Evolutionary conservation across 176 grass and related monocot genomes (phyloP).

Genomic region (Zizania latifolia): DNA sequence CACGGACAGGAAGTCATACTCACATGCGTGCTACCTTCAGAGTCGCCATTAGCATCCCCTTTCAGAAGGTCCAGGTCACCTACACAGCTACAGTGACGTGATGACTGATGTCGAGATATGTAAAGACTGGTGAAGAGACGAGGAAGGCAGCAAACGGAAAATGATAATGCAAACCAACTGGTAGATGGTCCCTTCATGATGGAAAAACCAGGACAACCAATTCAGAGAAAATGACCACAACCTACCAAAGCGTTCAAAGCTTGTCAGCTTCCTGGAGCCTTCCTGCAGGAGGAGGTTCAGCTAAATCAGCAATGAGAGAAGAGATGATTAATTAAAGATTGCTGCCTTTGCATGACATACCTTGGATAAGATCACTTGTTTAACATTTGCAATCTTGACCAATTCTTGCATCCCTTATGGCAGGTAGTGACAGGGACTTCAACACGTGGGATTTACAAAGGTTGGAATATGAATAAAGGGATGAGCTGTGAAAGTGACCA

Average conservation of each 20-base stretch:
- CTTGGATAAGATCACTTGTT: neutral
- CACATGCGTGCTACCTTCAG: neutral
- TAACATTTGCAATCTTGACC: neutral
- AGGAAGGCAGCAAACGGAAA: neutral
- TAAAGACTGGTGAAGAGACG: neutral
- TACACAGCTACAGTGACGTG: neutral
- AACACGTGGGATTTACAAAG: conserved; percentile 26
- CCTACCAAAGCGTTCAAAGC: conserved; percentile 11
- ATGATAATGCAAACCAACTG: neutral
- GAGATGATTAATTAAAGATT: neutral
- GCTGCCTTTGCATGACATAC: neutral
- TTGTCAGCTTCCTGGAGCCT: conserved; percentile 31
- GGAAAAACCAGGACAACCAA: neutral
- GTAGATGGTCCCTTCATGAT: conserved; percentile 33
- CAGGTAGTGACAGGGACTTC: neutral
- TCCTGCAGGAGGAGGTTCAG: neutral
- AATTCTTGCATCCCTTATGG: neutral
- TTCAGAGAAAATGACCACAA: neutral
- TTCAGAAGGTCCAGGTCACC: neutral
- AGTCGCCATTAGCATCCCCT: neutral
- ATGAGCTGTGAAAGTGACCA: neutral
- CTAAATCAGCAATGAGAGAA: neutral
- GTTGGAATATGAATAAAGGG: conserved; percentile 9
- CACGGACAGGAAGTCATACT: neutral
- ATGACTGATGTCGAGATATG: neutral